Base-by-base conservation (phyloP, 805 yeast genomes). In the Vanderwaltozyma verrucispora region DNA sequence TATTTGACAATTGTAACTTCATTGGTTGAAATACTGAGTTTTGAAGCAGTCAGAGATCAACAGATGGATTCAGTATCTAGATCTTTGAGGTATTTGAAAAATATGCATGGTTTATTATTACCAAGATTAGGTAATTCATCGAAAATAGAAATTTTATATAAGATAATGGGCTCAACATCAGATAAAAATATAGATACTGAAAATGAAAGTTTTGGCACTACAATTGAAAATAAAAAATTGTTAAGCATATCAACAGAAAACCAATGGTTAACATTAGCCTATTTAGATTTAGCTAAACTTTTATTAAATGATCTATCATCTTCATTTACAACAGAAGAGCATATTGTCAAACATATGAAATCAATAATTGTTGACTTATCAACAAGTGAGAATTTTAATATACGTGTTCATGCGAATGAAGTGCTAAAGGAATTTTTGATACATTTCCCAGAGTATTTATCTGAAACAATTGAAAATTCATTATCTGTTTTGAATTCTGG, bases 401-500 rank as follows among this genome's bases (percentile, higher is more conserved):
- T 69, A 6, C 62, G 78, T 40, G 55, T 67, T 5, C 54, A 62
- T 28, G 59, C 76, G 0, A 60, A 57, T 27, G 65, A 65, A 29
- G 49, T 54, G 4, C 41, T 67, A 26, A 61, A 55, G 29, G 45
- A 51, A 44, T 46, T 61, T 49, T 48, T 63, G 43, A 21, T 46
- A 30, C 48, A 47, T 51, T 52, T 51, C 46, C 63, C 71, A 28
- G 47, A 55, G 40, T 40, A 64, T 44, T 37, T 72, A 23, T 56
- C 63, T 21, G 62, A 56, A 12, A 50, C 68, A 0, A 49, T 71
- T 11, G 61, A 56, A 16, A 45, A 53, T 2, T 53, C 69, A 1
- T 43, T 62, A 4, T 45, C 48, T 2, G 61, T 63, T 7, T 47
- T 72, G 14, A 57, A 63, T 16, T 60, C 58, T 13, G 54, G 56